Conservation (phyloP, 73 alveolate species). For the Paramecium octaurelia region DNA sequence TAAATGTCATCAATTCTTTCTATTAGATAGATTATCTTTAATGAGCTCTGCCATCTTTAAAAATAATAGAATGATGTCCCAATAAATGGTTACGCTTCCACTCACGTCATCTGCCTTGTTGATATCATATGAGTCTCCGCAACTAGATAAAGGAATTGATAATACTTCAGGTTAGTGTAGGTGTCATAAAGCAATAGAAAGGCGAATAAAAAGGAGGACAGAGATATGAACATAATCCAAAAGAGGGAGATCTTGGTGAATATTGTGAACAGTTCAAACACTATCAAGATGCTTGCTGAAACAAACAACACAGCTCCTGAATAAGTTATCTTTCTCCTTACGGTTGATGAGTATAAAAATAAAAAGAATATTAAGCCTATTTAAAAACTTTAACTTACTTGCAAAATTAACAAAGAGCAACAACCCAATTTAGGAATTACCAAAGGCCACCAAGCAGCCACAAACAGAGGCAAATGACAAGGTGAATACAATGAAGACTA, state of each 20-base stretch:
- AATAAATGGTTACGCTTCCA: slow-evolving; percentile 8
- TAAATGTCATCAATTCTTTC: background rate
- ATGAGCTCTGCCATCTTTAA: slow-evolving; percentile 9
- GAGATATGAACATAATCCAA: slow-evolving; percentile 26
- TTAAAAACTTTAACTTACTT: background rate
- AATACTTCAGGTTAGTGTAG: background rate
- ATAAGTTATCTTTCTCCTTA: background rate
- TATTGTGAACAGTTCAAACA: slow-evolving; percentile 32
- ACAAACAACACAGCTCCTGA: slow-evolving; percentile 16
- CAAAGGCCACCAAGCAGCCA: slow-evolving; percentile 27
- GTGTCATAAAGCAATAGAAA: slow-evolving; percentile 20
- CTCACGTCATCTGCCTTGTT: background rate
- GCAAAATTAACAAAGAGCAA: slow-evolving; percentile 23
- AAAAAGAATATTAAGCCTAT: slow-evolving; percentile 28
- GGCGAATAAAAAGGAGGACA: background rate
- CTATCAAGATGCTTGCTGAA: slow-evolving; percentile 22
- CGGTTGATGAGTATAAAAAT: slow-evolving; percentile 28
- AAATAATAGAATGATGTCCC: background rate
- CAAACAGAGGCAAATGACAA: slow-evolving; percentile 23
- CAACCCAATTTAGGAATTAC: slow-evolving; percentile 15
- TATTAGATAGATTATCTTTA: background rate
- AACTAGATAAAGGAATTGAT: background rate
- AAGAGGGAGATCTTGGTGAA: slow-evolving; percentile 10
- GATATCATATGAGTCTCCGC: background rate
- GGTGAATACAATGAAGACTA: background rate